Evolutionary conservation across 331 rosid genomes (phyloP).

Genomic region (Ulmus americana): DNA sequence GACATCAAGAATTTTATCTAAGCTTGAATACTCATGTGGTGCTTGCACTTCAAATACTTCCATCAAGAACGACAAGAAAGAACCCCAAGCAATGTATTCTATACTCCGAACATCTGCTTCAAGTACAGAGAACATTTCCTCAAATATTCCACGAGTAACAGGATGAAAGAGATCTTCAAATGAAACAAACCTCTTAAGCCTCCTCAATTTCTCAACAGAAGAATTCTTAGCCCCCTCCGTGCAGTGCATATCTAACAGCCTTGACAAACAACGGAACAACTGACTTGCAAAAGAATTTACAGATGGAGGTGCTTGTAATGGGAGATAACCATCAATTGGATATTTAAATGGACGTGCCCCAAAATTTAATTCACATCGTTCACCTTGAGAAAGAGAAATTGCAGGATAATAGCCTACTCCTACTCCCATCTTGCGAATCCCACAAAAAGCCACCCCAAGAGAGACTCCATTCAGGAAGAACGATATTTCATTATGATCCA

Average conservation of each 20-base stretch:
- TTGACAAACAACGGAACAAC: slow-evolving; percentile 72
- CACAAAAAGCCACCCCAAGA: slow-evolving; percentile 83
- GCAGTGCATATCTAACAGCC: slow-evolving; percentile 68
- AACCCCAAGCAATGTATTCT: slow-evolving; percentile 78
- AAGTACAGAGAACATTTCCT: slow-evolving; percentile 60
- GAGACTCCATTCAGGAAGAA: slow-evolving; percentile 82
- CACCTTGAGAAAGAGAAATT: slow-evolving; percentile 88
- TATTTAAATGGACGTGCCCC: slow-evolving; percentile 80
- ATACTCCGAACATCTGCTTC: slow-evolving; percentile 47
- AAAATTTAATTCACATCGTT: slow-evolving; percentile 83
- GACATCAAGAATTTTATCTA: slow-evolving; percentile 73
- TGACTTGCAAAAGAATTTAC: slow-evolving; percentile 37
- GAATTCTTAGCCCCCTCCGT: slow-evolving; percentile 54
- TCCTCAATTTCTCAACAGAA: slow-evolving; percentile 65
- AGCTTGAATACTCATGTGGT: slow-evolving; percentile 69
- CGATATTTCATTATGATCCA: slow-evolving; percentile 66
- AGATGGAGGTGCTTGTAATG: slow-evolving; percentile 70
- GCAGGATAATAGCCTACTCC: slow-evolving; percentile 87
- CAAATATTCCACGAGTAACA: slow-evolving; percentile 60
- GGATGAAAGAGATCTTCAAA: slow-evolving; percentile 68
- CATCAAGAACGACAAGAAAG: slow-evolving; percentile 70
- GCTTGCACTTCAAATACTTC: slow-evolving; percentile 60
- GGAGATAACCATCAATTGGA: slow-evolving; percentile 72
- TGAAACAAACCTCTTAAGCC: slow-evolving; percentile 70
- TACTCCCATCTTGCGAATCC: slow-evolving; percentile 76